Percentiles rank a stretch among this genome's conserved stretches.
Conservation (phyloP, 352 stramenopile species). For the Globisporangium abappressorium region DNA sequence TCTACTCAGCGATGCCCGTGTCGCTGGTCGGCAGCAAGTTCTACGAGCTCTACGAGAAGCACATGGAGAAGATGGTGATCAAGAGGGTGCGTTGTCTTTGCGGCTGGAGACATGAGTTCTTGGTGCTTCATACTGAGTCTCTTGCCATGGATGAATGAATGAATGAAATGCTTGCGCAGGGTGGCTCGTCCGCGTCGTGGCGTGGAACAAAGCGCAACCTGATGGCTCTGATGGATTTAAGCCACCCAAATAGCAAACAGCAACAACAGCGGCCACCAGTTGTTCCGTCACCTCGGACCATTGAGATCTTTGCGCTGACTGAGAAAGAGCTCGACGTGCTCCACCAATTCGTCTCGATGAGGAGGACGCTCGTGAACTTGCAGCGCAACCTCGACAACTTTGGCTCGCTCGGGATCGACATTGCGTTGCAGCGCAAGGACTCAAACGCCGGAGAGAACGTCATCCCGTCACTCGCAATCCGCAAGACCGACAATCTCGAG, state of each 20-base stretch:
- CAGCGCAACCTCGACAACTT: slow-evolving; percentile 48
- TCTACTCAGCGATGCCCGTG: slow-evolving; percentile 77
- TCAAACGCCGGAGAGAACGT: slow-evolving; percentile 13
- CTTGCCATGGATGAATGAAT: no score
- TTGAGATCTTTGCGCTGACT: slow-evolving; percentile 34
- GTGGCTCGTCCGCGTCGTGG: slow-evolving; percentile 56
- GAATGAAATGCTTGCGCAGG: slow-evolving; percentile 19
- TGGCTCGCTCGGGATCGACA: slow-evolving; percentile 26
- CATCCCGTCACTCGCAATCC: slow-evolving; percentile 3
- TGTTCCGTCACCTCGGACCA: neutral
- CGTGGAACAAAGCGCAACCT: slow-evolving; percentile 35
- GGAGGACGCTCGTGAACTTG: slow-evolving; percentile 48
- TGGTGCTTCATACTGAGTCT: no score
- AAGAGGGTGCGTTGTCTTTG: slow-evolving; percentile 36
- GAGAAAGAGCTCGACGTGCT: slow-evolving; percentile 43
- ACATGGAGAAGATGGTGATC: slow-evolving; percentile 59
- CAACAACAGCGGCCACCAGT: neutral
- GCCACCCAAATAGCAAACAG: slow-evolving; percentile 1
- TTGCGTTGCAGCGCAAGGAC: slow-evolving; percentile 22
- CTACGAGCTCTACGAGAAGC: slow-evolving; percentile 63
- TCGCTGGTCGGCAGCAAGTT: slow-evolving; percentile 73
- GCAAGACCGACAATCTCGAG: slow-evolving; percentile 37
- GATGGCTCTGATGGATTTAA: neutral
- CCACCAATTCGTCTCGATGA: slow-evolving; percentile 49
- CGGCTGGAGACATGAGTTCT: neutral